Base-by-base conservation (phyloP, 495 filamentous ascomycete genomes). In the Penicillium malachiteum region DNA sequence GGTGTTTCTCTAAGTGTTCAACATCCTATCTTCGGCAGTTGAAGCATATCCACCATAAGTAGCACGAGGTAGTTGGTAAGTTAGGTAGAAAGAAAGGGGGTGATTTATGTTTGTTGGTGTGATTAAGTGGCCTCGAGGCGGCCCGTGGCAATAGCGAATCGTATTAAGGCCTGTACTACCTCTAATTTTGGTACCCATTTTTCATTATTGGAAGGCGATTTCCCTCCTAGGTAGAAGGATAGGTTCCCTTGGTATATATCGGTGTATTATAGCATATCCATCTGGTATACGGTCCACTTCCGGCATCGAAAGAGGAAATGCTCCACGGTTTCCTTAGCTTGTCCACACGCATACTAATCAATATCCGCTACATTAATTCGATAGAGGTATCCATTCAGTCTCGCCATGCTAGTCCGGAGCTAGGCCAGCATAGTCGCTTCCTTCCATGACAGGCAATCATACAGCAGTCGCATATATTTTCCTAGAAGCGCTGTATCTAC, bases 251-350 rank as follows among this genome's bases (percentile, higher is more conserved):
- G 59, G 54, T 63, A 60, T 31, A 55, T 65, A 9, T 63, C 31
- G 49, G 71, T 69, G 35, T 49, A 69, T 66, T 67, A 57, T 32
- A 71, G 59, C 55, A 76, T 65, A 57, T 68, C 59, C 52, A 55
- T 59, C 57, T 64, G 62, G 42, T 71, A 45, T 32, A 58, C 41
- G 5, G 63, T 65, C 69, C 58, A 71, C 49, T 60, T 66, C 32
- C 31, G 57, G 57, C 67, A 73, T 64, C 65, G 56, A 50, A 73
- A 65, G 16, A 70, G 63, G 47, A 72, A 71, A 62, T 72, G 67
- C 21, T 70, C 52, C 17, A 65, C 60, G 1, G 60, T 71, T 53
- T 75, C 69, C 58, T 52, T 72, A 56, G 63, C 70, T 55, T 66
- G 55, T 41, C 71, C 66, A 57, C 58, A 75, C 45, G 41, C 54